Base-by-base conservation (phyloP, 1,284 basidiomycete species). In the Porogramme epimiltina region DNA sequence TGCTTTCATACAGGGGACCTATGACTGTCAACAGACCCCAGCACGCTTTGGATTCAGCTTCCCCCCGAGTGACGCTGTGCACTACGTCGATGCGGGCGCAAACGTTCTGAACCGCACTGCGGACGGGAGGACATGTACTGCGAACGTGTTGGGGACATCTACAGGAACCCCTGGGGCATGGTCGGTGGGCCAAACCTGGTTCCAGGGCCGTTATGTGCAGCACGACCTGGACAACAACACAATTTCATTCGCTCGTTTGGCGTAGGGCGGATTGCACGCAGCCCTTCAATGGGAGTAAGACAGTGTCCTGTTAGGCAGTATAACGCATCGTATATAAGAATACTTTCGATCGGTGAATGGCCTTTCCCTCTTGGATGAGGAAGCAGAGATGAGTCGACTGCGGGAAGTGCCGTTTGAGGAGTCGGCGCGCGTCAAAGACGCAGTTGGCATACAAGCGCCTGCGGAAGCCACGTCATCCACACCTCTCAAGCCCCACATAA, bases 151-250 rank as follows among this genome's bases (percentile, higher is more conserved):
- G 6, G 57, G 57, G n/a, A 51, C 57, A 37, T 59, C 57, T 9
- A 55, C 44, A 1, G 51, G 53, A 9, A 42, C 39, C 43, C 42
- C 41, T 5, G 45, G 51, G 9, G 26, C 43, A n/a, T 59, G 57
- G 57, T 42, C 42, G 15, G 55, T 59, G 15, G 54, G 57, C 6
- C 57, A 59, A 49, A 59, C 57, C 37, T 59, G 57, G 57, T 59
- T 53, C 49, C 57, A 59, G 46, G 54, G 54, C 4, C 57, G 57
- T 15, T 59, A 53, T 28, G 54, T 59, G 19, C 57, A 59, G 49
- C 57, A 59, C 25, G 23, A 59, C 37, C 33, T 59, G 25, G 47
- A 55, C 40, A 40, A 41, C 20, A 55, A 42, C 51, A 55, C 51
- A 36, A 10, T 59, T 24, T 48, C 54, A 3, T 59, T 59, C 15